Evolutionary conservation across 2,329 filamentous ascomycete genomes (phyloP).

Genomic region (Colletotrichum sojae): DNA sequence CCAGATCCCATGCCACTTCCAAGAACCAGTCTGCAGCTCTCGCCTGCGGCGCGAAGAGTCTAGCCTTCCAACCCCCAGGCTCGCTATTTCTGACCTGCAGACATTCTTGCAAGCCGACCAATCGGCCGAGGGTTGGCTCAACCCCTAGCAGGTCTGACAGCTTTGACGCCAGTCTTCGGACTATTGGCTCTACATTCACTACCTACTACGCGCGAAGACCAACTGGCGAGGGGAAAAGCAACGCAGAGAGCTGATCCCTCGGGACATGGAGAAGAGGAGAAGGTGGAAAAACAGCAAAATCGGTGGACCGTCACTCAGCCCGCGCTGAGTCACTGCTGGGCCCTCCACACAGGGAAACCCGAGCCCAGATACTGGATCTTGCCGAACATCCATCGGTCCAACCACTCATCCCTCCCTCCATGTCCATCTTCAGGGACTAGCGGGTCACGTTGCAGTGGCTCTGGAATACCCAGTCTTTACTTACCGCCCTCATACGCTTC

Average conservation of each 20-base stretch:
- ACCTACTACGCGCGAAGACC: slow-evolving; percentile 7
- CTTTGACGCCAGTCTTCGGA: slow-evolving; percentile 9
- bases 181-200: neutral
- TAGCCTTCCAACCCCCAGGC: slow-evolving; percentile 15
- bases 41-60: slow-evolving; percentile 19
- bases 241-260: neutral
- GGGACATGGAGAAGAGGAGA: neutral
- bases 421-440: slow-evolving; percentile 34
- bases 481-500: neutral
- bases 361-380: slow-evolving; percentile 38
- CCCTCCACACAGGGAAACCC: slow-evolving; percentile 17
- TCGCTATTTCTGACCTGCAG: slow-evolving; percentile 6
- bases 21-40: slow-evolving; percentile 20
- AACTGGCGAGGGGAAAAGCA: slow-evolving; percentile 1
- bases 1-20: slow-evolving; percentile 31
- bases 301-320: neutral
- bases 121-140: slow-evolving; percentile 1
- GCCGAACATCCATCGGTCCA: slow-evolving; percentile 35
- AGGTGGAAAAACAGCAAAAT: too few species aligned
- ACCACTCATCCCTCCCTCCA: slow-evolving; percentile 19
- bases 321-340: slow-evolving; percentile 26
- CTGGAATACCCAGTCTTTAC: slow-evolving; percentile 14
- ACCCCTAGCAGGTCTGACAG: slow-evolving; percentile 6
- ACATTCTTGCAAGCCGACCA: slow-evolving; percentile 4
- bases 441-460: slow-evolving; percentile 19